Conservation (phyloP, 2,329 filamentous ascomycete species). For the Mollisia scopiformis region DNA sequence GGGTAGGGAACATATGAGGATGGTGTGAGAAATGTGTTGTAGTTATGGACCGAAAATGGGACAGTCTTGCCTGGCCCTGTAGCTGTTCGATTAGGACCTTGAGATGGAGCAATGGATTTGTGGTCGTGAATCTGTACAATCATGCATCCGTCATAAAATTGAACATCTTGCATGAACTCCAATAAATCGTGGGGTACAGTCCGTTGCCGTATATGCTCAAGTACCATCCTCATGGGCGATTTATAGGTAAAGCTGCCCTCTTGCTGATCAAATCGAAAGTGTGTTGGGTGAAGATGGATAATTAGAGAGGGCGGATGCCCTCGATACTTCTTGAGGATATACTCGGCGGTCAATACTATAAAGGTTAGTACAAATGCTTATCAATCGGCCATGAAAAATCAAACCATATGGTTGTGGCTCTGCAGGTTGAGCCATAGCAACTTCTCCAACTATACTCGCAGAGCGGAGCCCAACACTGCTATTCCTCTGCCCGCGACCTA, state of each 20-base stretch:
- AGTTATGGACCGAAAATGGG: constrained; percentile 88
- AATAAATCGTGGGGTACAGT: constrained; percentile 91
- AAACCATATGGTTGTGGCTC: constrained; percentile 58
- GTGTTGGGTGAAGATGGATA: constrained; percentile 80
- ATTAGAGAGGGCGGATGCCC: constrained; percentile 79
- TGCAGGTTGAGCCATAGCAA: constrained; percentile 38
- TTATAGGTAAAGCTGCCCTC: constrained; percentile 91
- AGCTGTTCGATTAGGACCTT: constrained; percentile 58
- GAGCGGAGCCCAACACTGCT: constrained; percentile 52
- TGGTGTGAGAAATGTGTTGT: constrained; percentile 86
- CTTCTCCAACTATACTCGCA: constrained; percentile 51
- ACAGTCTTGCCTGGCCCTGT: constrained; percentile 63
- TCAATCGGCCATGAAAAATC: constrained; percentile 22
- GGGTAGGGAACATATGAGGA: constrained; percentile 83
- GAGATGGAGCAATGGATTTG: constrained; percentile 64
- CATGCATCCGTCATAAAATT: constrained; percentile 92
- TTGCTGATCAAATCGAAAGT: constrained; percentile 93
- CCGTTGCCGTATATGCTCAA: constrained; percentile 74
- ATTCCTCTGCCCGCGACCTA: constrained; percentile 52
- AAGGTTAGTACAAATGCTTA: constrained; percentile 29
- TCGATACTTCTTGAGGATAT: constrained; percentile 82
- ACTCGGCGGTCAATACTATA: constrained; percentile 71
- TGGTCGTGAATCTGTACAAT: constrained; percentile 96
- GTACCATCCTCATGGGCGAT: constrained; percentile 82
- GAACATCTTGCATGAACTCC: constrained; percentile 74